Evolutionary conservation across 495 filamentous ascomycete species (phyloP), one percentile per base, ranked within the genome.

Genomic region (Annulohypoxylon bovei): DNA sequence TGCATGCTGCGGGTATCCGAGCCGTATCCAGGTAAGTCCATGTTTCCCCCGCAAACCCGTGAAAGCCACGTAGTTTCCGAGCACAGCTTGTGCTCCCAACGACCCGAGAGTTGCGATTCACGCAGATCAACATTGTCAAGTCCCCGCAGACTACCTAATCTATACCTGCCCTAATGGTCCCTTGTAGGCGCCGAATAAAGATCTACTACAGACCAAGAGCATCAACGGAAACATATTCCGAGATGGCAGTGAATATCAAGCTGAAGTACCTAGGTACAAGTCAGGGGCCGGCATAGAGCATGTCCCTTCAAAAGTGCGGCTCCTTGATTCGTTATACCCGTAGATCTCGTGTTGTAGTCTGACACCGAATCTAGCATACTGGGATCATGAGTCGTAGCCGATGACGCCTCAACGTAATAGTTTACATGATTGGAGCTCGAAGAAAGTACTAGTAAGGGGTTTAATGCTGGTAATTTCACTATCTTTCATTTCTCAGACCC

Each of bases 371-470:
- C 20, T 27, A 57, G 46, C n/a, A 6, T 23, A 27, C 11, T 40
- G 7, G 55, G 39, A 55, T 49, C 47, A 71, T 62, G 44, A 71
- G 44, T 44, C 56, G 14, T 62, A 62, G 20, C 68, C 52, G 62
- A 50, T 6, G 50, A 27, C 42, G 23, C 22, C 25, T 62, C 28
- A n/a, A 57, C 28, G 30, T 37, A 30, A 20, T 14, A 37, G 6
- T 16, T 18, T 20, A 52, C 27, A 9, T 62, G 62, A 65, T 65
- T 65, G 67, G 67, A 49, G 33, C 6, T 18, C 27, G 12, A 12
- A 7, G n/a, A 53, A 60, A 49, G 22, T 30, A 4, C n/a, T n/a
- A n/a, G n/a, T n/a, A 11, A 60, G 32, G 44, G 37, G 44, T 55
- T 9, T 0, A 37, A 47, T 39, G 27, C n/a, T 60, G 12, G n/a